Conservation (phyloP, 2,329 filamentous ascomycete species). For the Zelopaecilomyces penicillatus region DNA sequence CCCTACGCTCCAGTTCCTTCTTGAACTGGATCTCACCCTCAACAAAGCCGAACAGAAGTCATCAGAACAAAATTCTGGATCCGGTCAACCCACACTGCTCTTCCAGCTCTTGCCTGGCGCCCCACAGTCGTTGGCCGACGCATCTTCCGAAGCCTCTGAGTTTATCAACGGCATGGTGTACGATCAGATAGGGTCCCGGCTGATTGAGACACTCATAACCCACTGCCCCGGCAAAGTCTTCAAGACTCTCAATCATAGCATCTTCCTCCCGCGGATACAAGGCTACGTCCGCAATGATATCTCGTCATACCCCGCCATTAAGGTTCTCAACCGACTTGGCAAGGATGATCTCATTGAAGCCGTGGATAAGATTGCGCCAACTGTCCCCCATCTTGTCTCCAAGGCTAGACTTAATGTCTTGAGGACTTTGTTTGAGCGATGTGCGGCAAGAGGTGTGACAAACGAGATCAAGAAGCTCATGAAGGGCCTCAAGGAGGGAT, state of each 20-base stretch:
- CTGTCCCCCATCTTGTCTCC: slow-evolving; percentile 64
- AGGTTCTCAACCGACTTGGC: slow-evolving; percentile 72
- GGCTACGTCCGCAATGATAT: slow-evolving; percentile 82
- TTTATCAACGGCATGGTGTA: slow-evolving; percentile 87
- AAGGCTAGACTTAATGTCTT: slow-evolving; percentile 72
- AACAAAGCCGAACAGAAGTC: slow-evolving; percentile 45
- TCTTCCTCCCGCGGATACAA: slow-evolving; percentile 72
- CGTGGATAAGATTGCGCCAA: slow-evolving; percentile 61
- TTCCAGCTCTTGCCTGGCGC: slow-evolving; percentile 71
- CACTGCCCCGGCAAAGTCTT: slow-evolving; percentile 81
- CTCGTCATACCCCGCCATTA: slow-evolving; percentile 78
- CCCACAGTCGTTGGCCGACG: slow-evolving; percentile 60
- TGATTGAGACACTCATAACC: slow-evolving; percentile 79
- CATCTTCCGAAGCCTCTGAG: slow-evolving; percentile 59
- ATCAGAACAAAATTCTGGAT: slow-evolving; percentile 19
- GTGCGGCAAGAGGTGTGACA: slow-evolving; percentile 55
- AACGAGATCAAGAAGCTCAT: slow-evolving; percentile 42
- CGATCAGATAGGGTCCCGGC: slow-evolving; percentile 79
- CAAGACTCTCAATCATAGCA: slow-evolving; percentile 73
- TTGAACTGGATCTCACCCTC: slow-evolving; percentile 75
- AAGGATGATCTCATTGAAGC: slow-evolving; percentile 76
- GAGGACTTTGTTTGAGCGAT: slow-evolving; percentile 75
- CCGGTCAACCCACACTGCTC: slow-evolving; percentile 48
- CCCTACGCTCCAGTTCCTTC: slow-evolving; percentile 80
- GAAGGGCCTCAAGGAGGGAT: slow-evolving; percentile 39